These are phyloP conservation scores for Trypanosomatidae sp. DNA, from an alignment of 208 protist genomes.

Conservation along the genomic window DNA sequence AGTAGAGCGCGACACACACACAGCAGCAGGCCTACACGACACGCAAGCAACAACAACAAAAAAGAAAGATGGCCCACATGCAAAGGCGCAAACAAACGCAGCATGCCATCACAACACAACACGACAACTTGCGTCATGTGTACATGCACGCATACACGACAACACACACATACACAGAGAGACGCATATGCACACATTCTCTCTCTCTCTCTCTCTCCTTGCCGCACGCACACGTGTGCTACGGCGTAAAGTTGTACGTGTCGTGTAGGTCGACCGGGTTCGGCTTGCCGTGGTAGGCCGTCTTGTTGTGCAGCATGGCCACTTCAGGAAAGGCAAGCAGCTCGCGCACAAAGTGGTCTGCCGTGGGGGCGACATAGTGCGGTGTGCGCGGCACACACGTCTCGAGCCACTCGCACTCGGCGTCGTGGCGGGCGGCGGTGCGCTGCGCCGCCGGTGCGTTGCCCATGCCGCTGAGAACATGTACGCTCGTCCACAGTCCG, in stretches of 20 bases:
- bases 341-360: conserved; percentile 82
- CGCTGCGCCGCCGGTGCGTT: conserved; percentile 37
- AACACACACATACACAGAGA: too few species aligned
- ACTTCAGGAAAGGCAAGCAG: conserved; percentile 60
- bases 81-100: too few species aligned
- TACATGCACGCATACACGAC: too few species aligned
- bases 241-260: conserved; percentile 52
- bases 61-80: too few species aligned
- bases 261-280: conserved; percentile 64
- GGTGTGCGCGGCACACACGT: conserved; percentile 29
- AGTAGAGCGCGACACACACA: too few species aligned
- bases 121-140: too few species aligned
- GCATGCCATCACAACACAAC: too few species aligned
- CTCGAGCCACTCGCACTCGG: conserved; percentile 66
- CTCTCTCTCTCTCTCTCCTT: too few species aligned
- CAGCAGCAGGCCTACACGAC: too few species aligned
- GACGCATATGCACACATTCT: too few species aligned
- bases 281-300: conserved; percentile 45
- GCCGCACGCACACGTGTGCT: too few species aligned
- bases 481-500: conserved; percentile 57
- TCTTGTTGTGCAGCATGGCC: conserved; percentile 50
- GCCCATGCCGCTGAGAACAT: conserved; percentile 63
- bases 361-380: conserved; percentile 76
- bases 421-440: conserved; percentile 34
- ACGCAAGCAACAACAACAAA: too few species aligned